Evolutionary conservation across 148 eudicot genomes (phyloP), one percentile per base, ranked within the genome.

Genomic region (Vaccinium vitisidaea): DNA sequence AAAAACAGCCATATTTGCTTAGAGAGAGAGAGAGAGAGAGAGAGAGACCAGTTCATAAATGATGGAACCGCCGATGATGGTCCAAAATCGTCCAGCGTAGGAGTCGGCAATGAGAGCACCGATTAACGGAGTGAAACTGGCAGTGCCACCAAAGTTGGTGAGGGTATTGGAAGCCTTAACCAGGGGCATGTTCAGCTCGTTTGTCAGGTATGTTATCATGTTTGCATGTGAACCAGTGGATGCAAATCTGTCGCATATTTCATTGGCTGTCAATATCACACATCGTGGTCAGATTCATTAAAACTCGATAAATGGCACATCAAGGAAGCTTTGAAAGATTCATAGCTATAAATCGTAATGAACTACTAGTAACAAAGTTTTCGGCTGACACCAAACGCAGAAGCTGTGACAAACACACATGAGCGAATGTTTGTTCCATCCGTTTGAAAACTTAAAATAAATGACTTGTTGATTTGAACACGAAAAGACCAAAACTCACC

Each of bases 91-190:
- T 49, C 98, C 98, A n/a, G 94, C 93, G 80, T 58, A 93, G 50
- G 95, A 91, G 75, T 94, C 98, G 5, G 98, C 98, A 2, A 93
- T 79, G 55, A 93, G 82, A 83, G 96, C 98, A 30, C 98, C 98
- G 36, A 94, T 54, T 0, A 94, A 89, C 8, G 98, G 98, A 19
- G 93, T 93, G 84, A 94, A 93, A 81, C 88, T 93, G 5, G 94
- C 78, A 0, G 96, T 88, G 70, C 98, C 98, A 16, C 86, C 89
- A 43, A 92, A 94, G 82, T 94, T 93, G 27, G 94, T 90, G 74
- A 94, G 91, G 11, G 91, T 93, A 77, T 94, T 94, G 73, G 96
- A 93, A 5, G 98, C 98, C 80, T 89, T 89, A 16, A 94, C 96
- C 48, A 93, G 86, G 1, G 98, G 96, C 90, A 94, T 82, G 85